These are phyloP conservation scores for Pythium sukuiense DNA, from an alignment of 352 stramenopile genomes.

Conservation along the genomic window DNA sequence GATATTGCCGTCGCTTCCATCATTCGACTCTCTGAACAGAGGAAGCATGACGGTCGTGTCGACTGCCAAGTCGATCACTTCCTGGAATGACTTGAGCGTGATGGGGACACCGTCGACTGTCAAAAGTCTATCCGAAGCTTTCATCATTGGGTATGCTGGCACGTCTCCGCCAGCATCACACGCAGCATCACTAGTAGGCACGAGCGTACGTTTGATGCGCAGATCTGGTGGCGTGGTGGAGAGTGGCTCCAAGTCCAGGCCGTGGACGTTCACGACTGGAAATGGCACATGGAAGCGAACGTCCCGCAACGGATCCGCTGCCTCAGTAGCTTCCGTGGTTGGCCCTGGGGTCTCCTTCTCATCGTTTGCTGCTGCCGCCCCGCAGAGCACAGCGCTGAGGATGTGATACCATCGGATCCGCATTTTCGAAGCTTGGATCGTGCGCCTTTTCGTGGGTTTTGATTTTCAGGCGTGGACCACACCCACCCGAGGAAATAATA, in stretches of 20 bases:
- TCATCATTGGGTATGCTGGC: slow-evolving; percentile 26
- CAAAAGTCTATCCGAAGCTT: slow-evolving; percentile 46
- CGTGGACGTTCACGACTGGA: slow-evolving; percentile 1
- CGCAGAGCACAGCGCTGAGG: neutral
- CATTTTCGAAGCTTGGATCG: slow-evolving; percentile 3
- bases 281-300: slow-evolving; percentile 41
- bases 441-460: neutral
- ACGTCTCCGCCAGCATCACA: slow-evolving; percentile 11
- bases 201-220: slow-evolving; percentile 20
- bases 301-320: neutral
- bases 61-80: slow-evolving; percentile 41
- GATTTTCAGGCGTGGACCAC: neutral
- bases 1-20: slow-evolving; percentile 26
- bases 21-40: slow-evolving; percentile 38
- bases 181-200: slow-evolving; percentile 10
- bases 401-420: neutral
- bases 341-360: neutral
- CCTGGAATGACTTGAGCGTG: slow-evolving; percentile 42
- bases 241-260: slow-evolving; percentile 27
- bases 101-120: slow-evolving; percentile 45
- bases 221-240: slow-evolving; percentile 19
- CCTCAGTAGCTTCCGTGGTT: neutral
- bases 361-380: neutral
- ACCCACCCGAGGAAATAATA: neutral
- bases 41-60: slow-evolving; percentile 48